These are phyloP conservation scores for Lignosus rhinocerotis DNA, from an alignment of 1,284 basidiomycete genomes.

Conservation along the genomic window DNA sequence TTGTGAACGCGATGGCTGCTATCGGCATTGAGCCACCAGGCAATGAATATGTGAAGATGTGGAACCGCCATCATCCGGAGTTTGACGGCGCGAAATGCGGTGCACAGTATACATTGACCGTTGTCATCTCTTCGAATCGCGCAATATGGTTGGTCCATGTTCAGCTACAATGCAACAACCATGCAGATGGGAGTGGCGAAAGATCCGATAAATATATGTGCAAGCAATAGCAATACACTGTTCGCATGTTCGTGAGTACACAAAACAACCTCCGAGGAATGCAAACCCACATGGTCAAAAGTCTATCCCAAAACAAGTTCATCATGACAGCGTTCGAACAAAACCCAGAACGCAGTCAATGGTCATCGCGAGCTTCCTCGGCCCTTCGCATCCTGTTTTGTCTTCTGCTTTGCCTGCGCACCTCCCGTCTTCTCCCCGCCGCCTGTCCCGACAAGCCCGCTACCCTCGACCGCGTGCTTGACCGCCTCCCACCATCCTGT, in stretches of 20 bases:
- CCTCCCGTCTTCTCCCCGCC: slow-evolving; percentile 4
- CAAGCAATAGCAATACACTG: slow-evolving; percentile 5
- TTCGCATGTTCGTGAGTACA: neutral
- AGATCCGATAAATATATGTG: neutral
- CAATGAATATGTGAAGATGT: too few relatives aligned
- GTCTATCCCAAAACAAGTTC: neutral
- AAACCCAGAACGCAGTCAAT: neutral
- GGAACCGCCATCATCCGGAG: too few relatives aligned
- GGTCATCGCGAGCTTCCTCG: slow-evolving; percentile 14
- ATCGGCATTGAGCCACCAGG: too few relatives aligned
- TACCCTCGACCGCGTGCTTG: slow-evolving; percentile 30
- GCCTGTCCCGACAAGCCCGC: slow-evolving; percentile 13
- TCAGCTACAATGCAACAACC: too few relatives aligned
- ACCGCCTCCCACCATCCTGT: slow-evolving; percentile 48
- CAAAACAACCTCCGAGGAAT: neutral
- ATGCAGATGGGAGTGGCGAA: neutral
- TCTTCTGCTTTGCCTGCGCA: slow-evolving; percentile 2
- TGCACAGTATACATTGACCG: too few relatives aligned
- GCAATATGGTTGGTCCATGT: too few relatives aligned
- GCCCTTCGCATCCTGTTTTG: slow-evolving; percentile 18
- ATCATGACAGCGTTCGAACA: neutral
- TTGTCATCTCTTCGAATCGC: too few relatives aligned
- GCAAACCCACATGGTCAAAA: neutral
- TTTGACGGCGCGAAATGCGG: too few relatives aligned
- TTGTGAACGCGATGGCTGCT: too few relatives aligned